Conservation (phyloP, 495 filamentous ascomycete genomes). For the Wilcoxina mikolae region DNA sequence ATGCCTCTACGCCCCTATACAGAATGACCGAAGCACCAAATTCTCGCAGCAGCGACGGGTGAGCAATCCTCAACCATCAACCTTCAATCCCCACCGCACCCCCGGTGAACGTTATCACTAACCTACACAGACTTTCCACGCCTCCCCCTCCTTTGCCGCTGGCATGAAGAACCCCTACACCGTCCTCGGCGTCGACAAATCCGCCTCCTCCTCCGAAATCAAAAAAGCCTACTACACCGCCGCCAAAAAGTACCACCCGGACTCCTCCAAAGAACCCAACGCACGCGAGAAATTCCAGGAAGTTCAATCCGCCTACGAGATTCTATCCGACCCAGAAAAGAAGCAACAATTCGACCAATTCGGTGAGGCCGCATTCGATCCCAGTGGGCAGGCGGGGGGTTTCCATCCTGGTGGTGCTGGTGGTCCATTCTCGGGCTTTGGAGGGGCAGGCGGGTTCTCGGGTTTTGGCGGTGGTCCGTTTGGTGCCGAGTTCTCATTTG, state of each 20-base stretch:
- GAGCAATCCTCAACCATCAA: neutral
- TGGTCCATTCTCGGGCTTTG: constrained; percentile 47
- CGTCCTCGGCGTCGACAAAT: constrained; percentile 66
- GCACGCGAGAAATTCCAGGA: constrained; percentile 92
- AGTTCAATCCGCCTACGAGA: constrained; percentile 80
- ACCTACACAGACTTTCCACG: constrained; percentile 53
- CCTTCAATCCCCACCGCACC: neutral
- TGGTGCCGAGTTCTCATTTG: constrained; percentile 81
- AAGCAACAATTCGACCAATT: constrained; percentile 79
- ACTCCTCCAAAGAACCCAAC: constrained; percentile 83
- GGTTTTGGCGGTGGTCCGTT: constrained; percentile 38
- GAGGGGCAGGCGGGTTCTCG: constrained; percentile 39
- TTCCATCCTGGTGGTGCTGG: constrained; percentile 41
- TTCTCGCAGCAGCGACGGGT: constrained; percentile 12
- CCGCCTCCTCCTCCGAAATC: constrained; percentile 69
- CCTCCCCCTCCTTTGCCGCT: constrained; percentile 42
- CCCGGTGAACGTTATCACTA: neutral
- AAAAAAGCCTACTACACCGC: constrained; percentile 97
- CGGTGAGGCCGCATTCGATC: constrained; percentile 77
- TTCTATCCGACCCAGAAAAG: constrained; percentile 83
- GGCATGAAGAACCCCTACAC: constrained; percentile 67
- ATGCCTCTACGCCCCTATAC: constrained; percentile 10
- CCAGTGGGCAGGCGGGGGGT: constrained; percentile 53
- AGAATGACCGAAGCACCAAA: neutral
- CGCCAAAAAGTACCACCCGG: constrained; percentile 96